These are phyloP conservation scores for Dactylonectria estremocensis DNA, from an alignment of 2,329 filamentous ascomycete genomes.

Conservation along the genomic window DNA sequence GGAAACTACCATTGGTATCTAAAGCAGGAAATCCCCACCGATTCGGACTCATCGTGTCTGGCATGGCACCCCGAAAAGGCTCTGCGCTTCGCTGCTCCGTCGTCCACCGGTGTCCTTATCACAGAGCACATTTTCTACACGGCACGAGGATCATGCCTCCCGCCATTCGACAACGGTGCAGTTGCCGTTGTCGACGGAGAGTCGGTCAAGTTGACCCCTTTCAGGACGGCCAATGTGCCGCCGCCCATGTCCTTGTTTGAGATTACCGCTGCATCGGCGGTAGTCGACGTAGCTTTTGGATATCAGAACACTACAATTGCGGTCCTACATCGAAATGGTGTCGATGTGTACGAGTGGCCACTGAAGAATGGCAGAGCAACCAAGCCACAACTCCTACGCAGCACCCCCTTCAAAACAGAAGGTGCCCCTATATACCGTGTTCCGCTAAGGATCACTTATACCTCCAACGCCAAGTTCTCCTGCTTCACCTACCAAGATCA, in stretches of 20 bases:
- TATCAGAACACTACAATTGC: conserved; percentile 76
- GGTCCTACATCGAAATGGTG: conserved; percentile 76
- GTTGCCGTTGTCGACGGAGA: conserved; percentile 89
- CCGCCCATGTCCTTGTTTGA: conserved; percentile 94
- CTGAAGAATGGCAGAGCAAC: conserved; percentile 69
- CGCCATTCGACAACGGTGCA: conserved; percentile 83
- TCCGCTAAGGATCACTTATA: conserved; percentile 54
- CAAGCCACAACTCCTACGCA: conserved; percentile 58
- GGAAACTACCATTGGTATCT: conserved; percentile 99
- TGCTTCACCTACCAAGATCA: conserved; percentile 51
- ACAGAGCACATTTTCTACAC: conserved; percentile 79
- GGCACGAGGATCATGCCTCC: conserved; percentile 76
- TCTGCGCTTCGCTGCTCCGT: conserved; percentile 74
- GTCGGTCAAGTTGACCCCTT: conserved; percentile 85
- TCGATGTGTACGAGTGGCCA: conserved; percentile 81
- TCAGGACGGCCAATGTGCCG: conserved; percentile 87
- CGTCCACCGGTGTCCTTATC: conserved; percentile 66
- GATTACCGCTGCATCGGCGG: conserved; percentile 72
- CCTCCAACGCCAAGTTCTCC: conserved; percentile 47
- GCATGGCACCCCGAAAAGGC: conserved; percentile 91
- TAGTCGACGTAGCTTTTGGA: conserved; percentile 83
- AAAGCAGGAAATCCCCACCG: conserved; percentile 84
- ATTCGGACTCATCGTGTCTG: conserved; percentile 54
- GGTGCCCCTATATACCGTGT: conserved; percentile 41
- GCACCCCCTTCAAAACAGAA: conserved; percentile 56